These are phyloP conservation scores for Lobosporangium transversale DNA, from an alignment of 192 early-diverging fungal species.

Conservation along the genomic window DNA sequence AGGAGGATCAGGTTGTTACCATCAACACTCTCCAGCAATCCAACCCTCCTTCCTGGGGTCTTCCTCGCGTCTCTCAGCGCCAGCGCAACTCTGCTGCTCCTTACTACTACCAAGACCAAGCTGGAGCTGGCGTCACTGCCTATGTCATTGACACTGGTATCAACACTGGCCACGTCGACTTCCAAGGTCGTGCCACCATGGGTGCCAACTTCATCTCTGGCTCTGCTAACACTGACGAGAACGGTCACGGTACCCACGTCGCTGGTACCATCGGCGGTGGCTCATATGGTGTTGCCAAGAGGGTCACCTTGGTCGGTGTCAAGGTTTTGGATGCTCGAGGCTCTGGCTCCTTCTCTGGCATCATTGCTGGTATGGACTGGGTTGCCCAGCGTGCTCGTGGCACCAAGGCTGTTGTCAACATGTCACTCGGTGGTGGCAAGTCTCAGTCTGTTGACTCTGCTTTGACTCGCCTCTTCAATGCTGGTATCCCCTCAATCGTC, in stretches of 20 bases:
- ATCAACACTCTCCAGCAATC: conserved; percentile 61
- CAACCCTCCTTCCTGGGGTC: conserved; percentile 88
- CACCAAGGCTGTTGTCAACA: conserved; percentile 32
- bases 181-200: conserved; percentile 58
- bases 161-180: conserved; percentile 53
- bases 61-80: conserved; percentile 79
- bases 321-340: conserved; percentile 57
- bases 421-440: conserved; percentile 58
- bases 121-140: conserved; percentile 55
- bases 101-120: conserved; percentile 39
- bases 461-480: conserved; percentile 54
- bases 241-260: conserved; percentile 67
- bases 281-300: conserved; percentile 81
- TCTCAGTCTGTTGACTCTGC: conserved; percentile 57
- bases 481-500: conserved; percentile 63
- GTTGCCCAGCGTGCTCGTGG: conserved; percentile 12
- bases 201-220: conserved; percentile 55
- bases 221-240: conserved; percentile 47
- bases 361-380: conserved; percentile 54
- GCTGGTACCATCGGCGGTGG: conserved; percentile 59
- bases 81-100: conserved; percentile 50
- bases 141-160: conserved; percentile 66
- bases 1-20: conserved; percentile 81
- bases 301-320: conserved; percentile 72
- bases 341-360: conserved; percentile 51